These are phyloP conservation scores for Xylaria sp. DNA, from an alignment of 2,329 filamentous ascomycete genomes.

Conservation along the genomic window DNA sequence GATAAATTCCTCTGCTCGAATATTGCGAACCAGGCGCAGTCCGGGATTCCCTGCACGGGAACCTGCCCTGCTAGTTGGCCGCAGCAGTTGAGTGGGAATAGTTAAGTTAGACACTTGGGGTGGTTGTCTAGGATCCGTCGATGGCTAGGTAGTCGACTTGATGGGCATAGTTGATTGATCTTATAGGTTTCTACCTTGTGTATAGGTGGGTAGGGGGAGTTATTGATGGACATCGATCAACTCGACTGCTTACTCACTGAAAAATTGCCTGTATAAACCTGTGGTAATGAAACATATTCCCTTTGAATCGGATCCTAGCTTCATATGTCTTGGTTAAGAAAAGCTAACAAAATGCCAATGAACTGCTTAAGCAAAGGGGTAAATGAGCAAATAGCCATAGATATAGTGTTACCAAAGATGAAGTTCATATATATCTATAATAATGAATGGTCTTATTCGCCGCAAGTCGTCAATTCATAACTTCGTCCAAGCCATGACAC, in stretches of 20 bases:
- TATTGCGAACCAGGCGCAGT: conserved; percentile 50
- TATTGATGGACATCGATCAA: background rate
- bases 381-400: background rate
- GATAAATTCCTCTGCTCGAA: conserved; percentile 57
- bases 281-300: background rate
- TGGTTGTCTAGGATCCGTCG: background rate
- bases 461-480: conserved; percentile 24
- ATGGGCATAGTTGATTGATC: background rate
- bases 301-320: background rate
- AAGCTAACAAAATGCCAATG: background rate
- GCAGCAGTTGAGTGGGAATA: conserved; percentile 51
- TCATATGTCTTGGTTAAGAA: background rate
- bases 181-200: background rate
- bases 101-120: background rate
- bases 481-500: background rate
- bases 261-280: background rate
- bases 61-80: conserved; percentile 52
- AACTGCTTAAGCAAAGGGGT: too few relatives aligned
- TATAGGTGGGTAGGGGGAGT: background rate
- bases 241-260: background rate
- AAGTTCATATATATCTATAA: conserved; percentile 15
- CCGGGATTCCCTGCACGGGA: conserved; percentile 51
- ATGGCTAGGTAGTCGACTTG: background rate
- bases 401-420: background rate
- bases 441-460: conserved; percentile 18